Percentiles rank a stretch among this genome's conserved stretches.
These are phyloP conservation scores for Pelargonium myrrhifolium DNA, from an alignment of 441 rosid species.

Conservation along the genomic window DNA sequence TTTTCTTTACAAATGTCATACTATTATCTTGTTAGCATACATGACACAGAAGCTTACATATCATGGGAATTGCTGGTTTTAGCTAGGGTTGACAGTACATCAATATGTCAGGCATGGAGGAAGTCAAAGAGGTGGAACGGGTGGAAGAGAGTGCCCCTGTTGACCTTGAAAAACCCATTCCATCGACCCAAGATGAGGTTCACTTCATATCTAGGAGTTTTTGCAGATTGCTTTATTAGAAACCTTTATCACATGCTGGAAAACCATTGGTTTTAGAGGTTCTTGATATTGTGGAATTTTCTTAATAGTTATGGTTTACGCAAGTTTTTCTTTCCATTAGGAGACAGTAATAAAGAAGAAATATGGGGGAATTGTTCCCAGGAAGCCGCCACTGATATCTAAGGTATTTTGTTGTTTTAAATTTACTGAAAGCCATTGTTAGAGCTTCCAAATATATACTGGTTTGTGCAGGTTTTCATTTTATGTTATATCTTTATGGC, in stretches of 20 bases:
- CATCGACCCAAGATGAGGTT: conserved; percentile 68
- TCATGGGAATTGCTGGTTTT: not conserved
- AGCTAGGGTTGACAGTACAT: not conserved
- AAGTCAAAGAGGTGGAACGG: conserved; percentile 42
- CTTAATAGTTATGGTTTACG: conserved; percentile 5
- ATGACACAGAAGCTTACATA: not conserved
- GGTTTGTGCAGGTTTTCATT: conserved; percentile 12
- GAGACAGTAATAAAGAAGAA: conserved; percentile 71
- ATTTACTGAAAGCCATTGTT: not conserved
- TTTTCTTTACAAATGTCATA: not conserved
- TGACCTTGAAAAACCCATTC: conserved; percentile 36
- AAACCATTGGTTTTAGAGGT: not conserved
- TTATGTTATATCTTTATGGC: conserved; percentile 21
- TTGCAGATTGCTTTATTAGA: not conserved
- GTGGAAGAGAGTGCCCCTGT: conserved; percentile 35
- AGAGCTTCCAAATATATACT: not conserved
- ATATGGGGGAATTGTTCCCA: conserved; percentile 91
- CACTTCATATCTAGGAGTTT: conserved; percentile 8
- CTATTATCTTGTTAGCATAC: not conserved
- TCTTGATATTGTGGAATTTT: conserved; percentile 6
- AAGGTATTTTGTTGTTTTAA: conserved; percentile 42
- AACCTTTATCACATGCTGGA: not conserved
- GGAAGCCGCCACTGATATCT: conserved; percentile 96
- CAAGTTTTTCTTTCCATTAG: conserved; percentile 25
- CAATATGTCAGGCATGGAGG: conserved; percentile 54